Evolutionary conservation across 2,329 filamentous ascomycete genomes (phyloP).

Genomic region (Calonectria honghensis): DNA sequence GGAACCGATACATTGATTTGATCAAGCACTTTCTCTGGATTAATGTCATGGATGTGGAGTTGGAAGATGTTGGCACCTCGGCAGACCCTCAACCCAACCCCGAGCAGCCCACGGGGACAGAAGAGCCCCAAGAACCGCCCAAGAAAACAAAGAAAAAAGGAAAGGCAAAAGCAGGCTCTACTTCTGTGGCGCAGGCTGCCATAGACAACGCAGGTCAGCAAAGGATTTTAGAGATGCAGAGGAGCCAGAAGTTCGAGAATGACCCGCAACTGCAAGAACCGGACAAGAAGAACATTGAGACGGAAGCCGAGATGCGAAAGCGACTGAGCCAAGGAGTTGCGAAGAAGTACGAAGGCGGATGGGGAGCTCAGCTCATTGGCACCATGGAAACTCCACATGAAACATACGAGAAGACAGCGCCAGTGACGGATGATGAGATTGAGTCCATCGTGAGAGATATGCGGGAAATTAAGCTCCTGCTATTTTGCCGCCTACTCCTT

Average conservation of each 20-base stretch:
- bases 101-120: neutral
- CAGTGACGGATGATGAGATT: constrained; percentile 53
- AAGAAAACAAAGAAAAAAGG: constrained; percentile 49
- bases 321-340: constrained; percentile 52
- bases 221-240: constrained; percentile 46
- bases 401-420: constrained; percentile 52
- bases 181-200: neutral
- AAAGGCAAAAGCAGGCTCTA: constrained; percentile 32
- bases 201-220: constrained; percentile 35
- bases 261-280: constrained; percentile 45
- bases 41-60: constrained; percentile 27
- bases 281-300: constrained; percentile 55
- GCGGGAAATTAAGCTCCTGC: constrained; percentile 54
- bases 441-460: constrained; percentile 51
- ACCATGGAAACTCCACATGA: constrained; percentile 53
- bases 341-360: constrained; percentile 48
- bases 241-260: neutral
- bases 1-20: constrained; percentile 54
- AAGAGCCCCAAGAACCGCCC: constrained; percentile 8
- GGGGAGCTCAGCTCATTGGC: constrained; percentile 51
- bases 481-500: constrained; percentile 55
- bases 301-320: constrained; percentile 55
- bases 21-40: constrained; percentile 57
- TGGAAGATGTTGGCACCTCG: neutral
- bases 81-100: neutral